A percentile compares a stretch with the other conserved stretches of the same genome.
These are phyloP conservation scores for Fusarium dimerum DNA, from an alignment of 2,329 filamentous ascomycete species.

Conservation along the genomic window DNA sequence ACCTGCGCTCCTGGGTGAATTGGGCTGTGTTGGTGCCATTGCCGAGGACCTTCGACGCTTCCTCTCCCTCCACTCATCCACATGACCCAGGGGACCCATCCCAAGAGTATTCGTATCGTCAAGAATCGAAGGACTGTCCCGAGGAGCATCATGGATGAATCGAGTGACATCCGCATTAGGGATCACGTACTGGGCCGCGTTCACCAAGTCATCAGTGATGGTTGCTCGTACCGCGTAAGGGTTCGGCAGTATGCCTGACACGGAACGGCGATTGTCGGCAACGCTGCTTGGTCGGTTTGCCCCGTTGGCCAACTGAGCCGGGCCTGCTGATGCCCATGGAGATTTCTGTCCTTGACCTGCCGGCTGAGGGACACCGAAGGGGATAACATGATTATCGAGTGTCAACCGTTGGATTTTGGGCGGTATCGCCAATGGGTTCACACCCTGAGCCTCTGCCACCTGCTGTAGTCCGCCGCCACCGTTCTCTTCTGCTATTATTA, in stretches of 20 bases:
- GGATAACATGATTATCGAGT: slow-evolving; percentile 6
- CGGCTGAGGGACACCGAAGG: slow-evolving; percentile 2
- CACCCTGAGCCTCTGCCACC: slow-evolving; percentile 9
- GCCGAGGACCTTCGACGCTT: no score
- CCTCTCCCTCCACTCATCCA: slow-evolving; percentile 7
- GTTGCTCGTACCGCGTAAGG: slow-evolving; percentile 21
- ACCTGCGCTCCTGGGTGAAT: no score
- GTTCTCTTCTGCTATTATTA: background rate
- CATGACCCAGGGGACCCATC: slow-evolving; percentile 2
- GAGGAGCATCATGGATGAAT: slow-evolving; percentile 9
- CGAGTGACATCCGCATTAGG: background rate
- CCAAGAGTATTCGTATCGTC: slow-evolving; percentile 2
- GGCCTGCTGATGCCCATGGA: slow-evolving; percentile 11
- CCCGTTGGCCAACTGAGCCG: slow-evolving; percentile 7
- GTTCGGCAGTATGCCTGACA: slow-evolving; percentile 20
- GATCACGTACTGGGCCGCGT: background rate
- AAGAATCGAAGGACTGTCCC: background rate
- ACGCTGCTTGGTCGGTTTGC: slow-evolving; percentile 4
- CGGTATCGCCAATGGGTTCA: background rate
- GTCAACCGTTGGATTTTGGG: slow-evolving; percentile 16
- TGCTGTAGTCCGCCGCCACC: slow-evolving; percentile 1
- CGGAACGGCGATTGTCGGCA: background rate
- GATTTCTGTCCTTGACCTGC: background rate
- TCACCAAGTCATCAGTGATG: slow-evolving; percentile 18
- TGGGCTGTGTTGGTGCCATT: no score